phyloP scores from a whole-genome alignment of 768 basidiomycete species.

The Mycena sanguinolenta region DNA sequence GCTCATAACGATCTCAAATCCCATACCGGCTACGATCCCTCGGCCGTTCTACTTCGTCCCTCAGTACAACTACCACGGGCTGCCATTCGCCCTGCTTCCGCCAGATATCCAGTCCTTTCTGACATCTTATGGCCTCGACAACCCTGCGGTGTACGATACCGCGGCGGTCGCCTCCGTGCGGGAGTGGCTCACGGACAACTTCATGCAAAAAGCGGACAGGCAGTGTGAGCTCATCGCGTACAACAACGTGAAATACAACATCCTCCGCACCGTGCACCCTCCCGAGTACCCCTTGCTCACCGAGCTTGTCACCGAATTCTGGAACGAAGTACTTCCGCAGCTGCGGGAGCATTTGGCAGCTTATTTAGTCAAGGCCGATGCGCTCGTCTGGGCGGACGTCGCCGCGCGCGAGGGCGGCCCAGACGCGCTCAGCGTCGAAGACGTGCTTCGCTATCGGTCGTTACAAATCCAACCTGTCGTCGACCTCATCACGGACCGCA shows the following conservation, averaged over 20 bases:
- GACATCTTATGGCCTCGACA: slow-evolving; percentile 5
- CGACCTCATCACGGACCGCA: background rate
- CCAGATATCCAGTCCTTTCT: slow-evolving; percentile 17
- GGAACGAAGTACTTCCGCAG: background rate
- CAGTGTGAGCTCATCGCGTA: slow-evolving; percentile 1
- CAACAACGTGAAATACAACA: slow-evolving; percentile 2
- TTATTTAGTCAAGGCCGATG: slow-evolving; percentile 19
- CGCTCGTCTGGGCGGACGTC: slow-evolving; percentile 30
- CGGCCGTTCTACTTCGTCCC: background rate
- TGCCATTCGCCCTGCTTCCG: slow-evolving; percentile 7
- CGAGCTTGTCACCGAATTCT: background rate
- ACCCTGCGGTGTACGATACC: background rate
- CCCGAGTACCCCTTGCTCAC: background rate
- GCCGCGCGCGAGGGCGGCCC: slow-evolving; percentile 10
- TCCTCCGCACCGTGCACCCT: background rate
- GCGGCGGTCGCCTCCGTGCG: slow-evolving; percentile 3
- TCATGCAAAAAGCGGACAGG: background rate
- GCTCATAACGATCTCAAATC: background rate
- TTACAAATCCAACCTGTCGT: slow-evolving; percentile 14
- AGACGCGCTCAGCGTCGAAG: background rate
- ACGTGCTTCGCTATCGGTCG: slow-evolving; percentile 11
- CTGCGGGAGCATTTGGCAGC: background rate
- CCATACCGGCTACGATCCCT: slow-evolving; percentile 1
- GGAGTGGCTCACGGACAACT: background rate
- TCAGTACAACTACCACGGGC: slow-evolving; percentile 19